Base-by-base conservation (phyloP, 805 yeast genomes). In the Yarrowia sp. region DNA sequence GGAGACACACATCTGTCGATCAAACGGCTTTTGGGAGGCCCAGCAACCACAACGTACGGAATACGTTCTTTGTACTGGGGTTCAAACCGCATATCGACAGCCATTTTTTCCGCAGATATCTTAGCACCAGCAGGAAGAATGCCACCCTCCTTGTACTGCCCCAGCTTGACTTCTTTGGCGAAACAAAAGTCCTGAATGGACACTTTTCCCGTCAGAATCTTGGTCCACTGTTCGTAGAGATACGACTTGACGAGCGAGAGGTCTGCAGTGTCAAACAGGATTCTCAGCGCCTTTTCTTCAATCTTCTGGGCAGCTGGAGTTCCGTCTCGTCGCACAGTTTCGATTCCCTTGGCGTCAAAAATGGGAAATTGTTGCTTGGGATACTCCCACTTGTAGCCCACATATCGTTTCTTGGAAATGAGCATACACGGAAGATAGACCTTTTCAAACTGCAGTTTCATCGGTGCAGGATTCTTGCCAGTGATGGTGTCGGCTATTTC, bases 311-410 rank as follows among this genome's bases (percentile, higher is more conserved):
- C 96, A 0, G 97, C 96, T 0, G 96, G 96, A 26, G 92, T 88
- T 0, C 98, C 98, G 75, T 95, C 99, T 68, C 99, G 78, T 68
- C 99, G 77, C 0, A 95, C 90, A 0, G 98, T 95, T 72, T 95
- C 99, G 12, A 91, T 92, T 1, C 99, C 99, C 69, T 95, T 95
- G 0, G 99, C 98, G 77, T 95, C 98, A 74, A 95, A 92, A 35
- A 75, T 80, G 0, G 97, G 90, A 7, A 67, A 76, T 2, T 62
- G 68, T 68, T 88, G 92, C 16, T 75, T 76, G 30, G 80, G 82
- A 17, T 73, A 70, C 68, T 89, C 96, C 74, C 82, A 93, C 44
- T 88, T 81, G 72, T 87, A 86, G 0, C 99, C 99, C 19, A 92
- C 97, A 71, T 95, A 95, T 48, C 99, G 74, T 73, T 95, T 95